Evolutionary conservation across 2,329 filamentous ascomycete species (phyloP).

Genomic region (Neophaeococcomyces mojaviensis): DNA sequence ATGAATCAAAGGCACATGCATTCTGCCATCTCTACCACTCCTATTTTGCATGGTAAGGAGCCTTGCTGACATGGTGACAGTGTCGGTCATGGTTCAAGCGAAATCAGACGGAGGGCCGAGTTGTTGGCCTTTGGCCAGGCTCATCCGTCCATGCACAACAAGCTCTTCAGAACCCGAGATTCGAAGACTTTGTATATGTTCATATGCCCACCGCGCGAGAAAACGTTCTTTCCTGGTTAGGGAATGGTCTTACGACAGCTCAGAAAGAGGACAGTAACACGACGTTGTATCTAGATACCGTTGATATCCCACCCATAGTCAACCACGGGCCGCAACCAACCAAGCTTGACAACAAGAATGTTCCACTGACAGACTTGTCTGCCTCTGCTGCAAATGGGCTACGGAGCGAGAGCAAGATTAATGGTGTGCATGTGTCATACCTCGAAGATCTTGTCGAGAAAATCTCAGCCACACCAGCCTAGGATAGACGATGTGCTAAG

Average conservation of each 20-base stretch:
- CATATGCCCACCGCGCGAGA: constrained; percentile 23
- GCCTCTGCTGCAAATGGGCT: too few species aligned
- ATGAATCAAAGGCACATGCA: background rate
- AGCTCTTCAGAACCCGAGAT: constrained; percentile 48
- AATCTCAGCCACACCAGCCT: too few species aligned
- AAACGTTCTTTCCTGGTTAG: constrained; percentile 7
- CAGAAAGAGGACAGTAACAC: constrained; percentile 8
- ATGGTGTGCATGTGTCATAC: too few species aligned
- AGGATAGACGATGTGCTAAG: too few species aligned
- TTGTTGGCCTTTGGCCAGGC: constrained; percentile 64
- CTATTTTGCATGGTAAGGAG: too few species aligned
- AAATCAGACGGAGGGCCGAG: constrained; percentile 51
- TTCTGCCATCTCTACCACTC: constrained; percentile 13
- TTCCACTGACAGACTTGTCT: too few species aligned
- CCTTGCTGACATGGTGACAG: constrained; percentile 44
- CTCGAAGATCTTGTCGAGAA: too few species aligned
- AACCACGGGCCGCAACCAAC: too few species aligned
- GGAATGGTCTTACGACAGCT: constrained; percentile 10
- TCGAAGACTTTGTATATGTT: constrained; percentile 54
- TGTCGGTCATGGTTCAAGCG: constrained; percentile 70
- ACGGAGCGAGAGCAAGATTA: too few species aligned
- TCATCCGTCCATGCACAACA: constrained; percentile 56
- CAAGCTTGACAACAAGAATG: too few species aligned
- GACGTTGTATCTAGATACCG: constrained; percentile 11
- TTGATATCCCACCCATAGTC: constrained; percentile 9